A percentile compares a stretch with the other conserved stretches of the same genome.
Evolutionary conservation across 169 alveolate genomes (phyloP).

Genomic region (Amoebophrya sp.): DNA sequence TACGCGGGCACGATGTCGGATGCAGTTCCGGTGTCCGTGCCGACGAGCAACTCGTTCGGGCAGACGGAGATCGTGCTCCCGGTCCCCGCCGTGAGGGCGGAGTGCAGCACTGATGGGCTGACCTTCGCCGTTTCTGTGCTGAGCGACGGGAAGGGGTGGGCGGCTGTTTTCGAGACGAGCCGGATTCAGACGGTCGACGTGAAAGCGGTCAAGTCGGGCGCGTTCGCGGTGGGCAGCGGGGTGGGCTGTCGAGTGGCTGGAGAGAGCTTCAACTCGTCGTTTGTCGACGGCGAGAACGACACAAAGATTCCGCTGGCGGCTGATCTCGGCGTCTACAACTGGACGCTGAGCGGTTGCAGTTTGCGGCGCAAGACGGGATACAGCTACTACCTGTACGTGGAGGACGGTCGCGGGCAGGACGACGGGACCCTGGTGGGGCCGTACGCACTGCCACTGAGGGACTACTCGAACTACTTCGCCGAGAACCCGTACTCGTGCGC

Average conservation of each 20-base stretch:
- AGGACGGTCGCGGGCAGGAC: neutral
- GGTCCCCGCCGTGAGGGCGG: too few species aligned
- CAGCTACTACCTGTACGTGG: slow-evolving; percentile 11
- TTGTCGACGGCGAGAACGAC: neutral
- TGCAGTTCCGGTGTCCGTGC: neutral
- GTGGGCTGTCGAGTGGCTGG: neutral
- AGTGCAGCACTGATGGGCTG: neutral
- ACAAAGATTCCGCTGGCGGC: neutral
- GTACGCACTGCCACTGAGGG: neutral
- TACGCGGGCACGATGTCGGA: neutral
- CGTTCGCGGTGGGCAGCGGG: slow-evolving; percentile 6
- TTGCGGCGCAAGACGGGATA: neutral
- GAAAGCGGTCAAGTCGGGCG: neutral
- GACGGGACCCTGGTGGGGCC: slow-evolving; percentile 14
- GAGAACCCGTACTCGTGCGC: neutral
- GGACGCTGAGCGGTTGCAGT: neutral
- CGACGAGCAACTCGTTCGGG: neutral
- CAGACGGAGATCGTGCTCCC: neutral
- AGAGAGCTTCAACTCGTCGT: neutral
- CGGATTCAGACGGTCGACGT: neutral
- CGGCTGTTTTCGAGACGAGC: neutral
- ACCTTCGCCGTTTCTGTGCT: neutral
- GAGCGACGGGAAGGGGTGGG: neutral
- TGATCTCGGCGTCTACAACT: neutral
- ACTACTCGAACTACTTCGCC: slow-evolving; percentile 9